Evolutionary conservation across 2,329 filamentous ascomycete genomes (phyloP).

Genomic region (Corniculantispora saksenae): DNA sequence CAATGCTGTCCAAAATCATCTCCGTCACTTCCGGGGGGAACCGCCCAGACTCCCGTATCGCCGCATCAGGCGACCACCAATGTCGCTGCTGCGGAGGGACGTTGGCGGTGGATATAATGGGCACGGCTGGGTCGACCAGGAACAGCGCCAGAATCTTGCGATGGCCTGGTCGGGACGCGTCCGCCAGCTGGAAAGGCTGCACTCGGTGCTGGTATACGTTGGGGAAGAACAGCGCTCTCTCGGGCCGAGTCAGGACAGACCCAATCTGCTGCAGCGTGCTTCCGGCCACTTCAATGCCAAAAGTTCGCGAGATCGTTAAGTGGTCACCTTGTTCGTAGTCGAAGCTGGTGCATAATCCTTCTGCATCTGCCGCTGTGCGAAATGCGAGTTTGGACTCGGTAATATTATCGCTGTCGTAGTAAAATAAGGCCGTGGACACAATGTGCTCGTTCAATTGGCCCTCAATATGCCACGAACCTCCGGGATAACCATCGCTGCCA

Average conservation of each 20-base stretch:
- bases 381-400: constrained; percentile 53
- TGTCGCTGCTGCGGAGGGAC: constrained; percentile 43
- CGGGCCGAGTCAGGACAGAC: neutral
- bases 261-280: neutral
- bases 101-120: constrained; percentile 45
- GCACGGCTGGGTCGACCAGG: constrained; percentile 57
- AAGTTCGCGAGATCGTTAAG: too few species aligned
- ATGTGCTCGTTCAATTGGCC: constrained; percentile 65
- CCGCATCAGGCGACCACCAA: constrained; percentile 32
- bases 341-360: too few species aligned
- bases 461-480: constrained; percentile 57
- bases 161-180: constrained; percentile 55
- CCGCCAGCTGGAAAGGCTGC: constrained; percentile 50
- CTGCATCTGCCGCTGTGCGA: constrained; percentile 37
- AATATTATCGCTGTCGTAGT: constrained; percentile 62
- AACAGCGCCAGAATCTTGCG: constrained; percentile 61
- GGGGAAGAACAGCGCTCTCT: constrained; percentile 42
- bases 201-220: constrained; percentile 56
- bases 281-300: neutral
- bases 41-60: neutral
- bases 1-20: constrained; percentile 26
- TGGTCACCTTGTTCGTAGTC: too few species aligned
- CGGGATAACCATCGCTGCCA: constrained; percentile 53
- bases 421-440: constrained; percentile 62
- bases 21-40: constrained; percentile 26